Evolutionary conservation across 305 asterid genomes (phyloP), one percentile per base, ranked within the genome.

Genomic region (Solanum hybrid): DNA sequence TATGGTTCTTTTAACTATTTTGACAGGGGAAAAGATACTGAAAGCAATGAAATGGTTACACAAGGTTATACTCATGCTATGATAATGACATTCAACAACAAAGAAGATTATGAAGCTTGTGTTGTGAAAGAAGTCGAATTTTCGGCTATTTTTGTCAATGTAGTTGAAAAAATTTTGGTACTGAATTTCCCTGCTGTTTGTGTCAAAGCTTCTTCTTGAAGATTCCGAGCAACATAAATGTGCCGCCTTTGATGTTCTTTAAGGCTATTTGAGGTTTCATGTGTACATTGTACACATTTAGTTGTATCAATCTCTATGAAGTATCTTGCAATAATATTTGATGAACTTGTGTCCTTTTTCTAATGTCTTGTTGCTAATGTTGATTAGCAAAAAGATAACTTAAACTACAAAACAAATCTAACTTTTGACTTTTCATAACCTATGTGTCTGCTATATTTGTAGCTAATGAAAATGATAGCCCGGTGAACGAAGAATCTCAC

Each of bases 21-120:
- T 51, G 31, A 56, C 92, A 95, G 99, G 99, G 99, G 98, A 51
- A n/a, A 94, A 29, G 99, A 97, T 82, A 88, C 42, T 27, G 99
- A 96, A 89, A 96, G 96, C 91, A 92, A 89, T 4, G 99, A 96
- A 66, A 94, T 95, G 96, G 93, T 96, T 0, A 94, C 94, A 78
- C 98, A 96, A 86, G 99, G 99, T 3, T 96, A 94, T 56, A 95
- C 99, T 2, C 99, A 96, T 88, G 98, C 96, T 32, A 95, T 96
- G 92, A 79, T 95, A 92, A 97, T 97, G 98, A 95, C 97, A 89
- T 97, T 96, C 85, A 75, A 77, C 69, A 92, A 91, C 96, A 97
- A 96, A 86, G 99, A 96, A 5, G 99, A 97, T 7, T 95, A 92
- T 90, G 80, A 86, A 26, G 93, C 96, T 9, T 96, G 94, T 79